Conservation (phyloP, 2,329 filamentous ascomycete species). For the Phyllosticta capitalensis region DNA sequence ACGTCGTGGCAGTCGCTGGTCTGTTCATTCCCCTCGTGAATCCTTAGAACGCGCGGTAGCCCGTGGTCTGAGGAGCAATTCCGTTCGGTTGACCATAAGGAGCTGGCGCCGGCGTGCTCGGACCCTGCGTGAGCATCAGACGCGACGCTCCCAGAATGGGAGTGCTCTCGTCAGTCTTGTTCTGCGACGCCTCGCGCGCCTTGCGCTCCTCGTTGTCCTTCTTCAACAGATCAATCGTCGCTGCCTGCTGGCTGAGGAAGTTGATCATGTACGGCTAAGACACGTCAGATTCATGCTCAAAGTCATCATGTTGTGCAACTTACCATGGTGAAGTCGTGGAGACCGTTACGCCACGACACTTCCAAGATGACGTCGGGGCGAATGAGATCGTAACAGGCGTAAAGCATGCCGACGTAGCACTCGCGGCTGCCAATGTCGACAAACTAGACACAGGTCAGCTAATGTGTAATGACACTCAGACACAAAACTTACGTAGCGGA, state of each 20-base stretch:
- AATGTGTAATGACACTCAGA: constrained; percentile 1
- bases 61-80: constrained; percentile 80
- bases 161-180: constrained; percentile 86
- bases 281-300: constrained; percentile 12
- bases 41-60: constrained; percentile 29
- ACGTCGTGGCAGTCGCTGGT: constrained; percentile 1
- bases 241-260: constrained; percentile 82
- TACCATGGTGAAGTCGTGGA: constrained; percentile 91
- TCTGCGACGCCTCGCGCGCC: constrained; percentile 56
- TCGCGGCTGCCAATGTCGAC: constrained; percentile 98
- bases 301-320: constrained; percentile 11
- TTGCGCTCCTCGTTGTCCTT: constrained; percentile 96
- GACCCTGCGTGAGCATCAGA: constrained; percentile 92
- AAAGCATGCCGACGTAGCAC: constrained; percentile 99
- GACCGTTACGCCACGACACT: constrained; percentile 90
- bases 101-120: constrained; percentile 48
- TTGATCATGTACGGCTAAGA: constrained; percentile 91
- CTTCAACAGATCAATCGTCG: constrained; percentile 74
- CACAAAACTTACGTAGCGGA: constrained; percentile 80
- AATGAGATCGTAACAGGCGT: constrained; percentile 95
- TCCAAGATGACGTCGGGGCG: constrained; percentile 88
- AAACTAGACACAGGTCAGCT: constrained; percentile 54
- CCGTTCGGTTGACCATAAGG: constrained; percentile 77
- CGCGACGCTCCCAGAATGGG: constrained; percentile 83
- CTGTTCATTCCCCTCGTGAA: background rate